Base-by-base conservation (phyloP, 1,284 basidiomycete species). In the Ganoderma multipileum region DNA sequence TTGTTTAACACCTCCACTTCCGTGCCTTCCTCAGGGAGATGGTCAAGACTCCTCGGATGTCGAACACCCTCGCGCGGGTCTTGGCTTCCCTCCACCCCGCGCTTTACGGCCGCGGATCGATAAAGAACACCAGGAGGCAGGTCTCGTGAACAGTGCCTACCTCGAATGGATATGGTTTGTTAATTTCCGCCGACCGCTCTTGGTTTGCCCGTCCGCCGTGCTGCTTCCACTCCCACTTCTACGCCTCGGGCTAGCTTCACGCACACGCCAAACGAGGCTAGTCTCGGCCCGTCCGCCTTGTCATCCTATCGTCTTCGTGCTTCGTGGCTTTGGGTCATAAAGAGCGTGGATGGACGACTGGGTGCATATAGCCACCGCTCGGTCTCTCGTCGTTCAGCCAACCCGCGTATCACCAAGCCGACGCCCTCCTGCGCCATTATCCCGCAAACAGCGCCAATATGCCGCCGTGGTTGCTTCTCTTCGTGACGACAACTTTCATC, bases 401-500 rank as follows among this genome's bases (percentile, higher is more conserved):
- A 54, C 14, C 30, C 14, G 1, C 28, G 16, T n/a, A 30, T 8
- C 44, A 47, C n/a, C 20, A 7, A 47, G 20, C 28, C 52, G 52
- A 54, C 52, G 9, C 52, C 52, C 23, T 3, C n/a, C 3, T 11
- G 47, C 14, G 16, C 52, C n/a, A 54, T 54, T 18, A 28, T 28
- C 3, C 28, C 52, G 14, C 28, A 30, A 30, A 30, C 50, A 63
- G 3, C 47, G n/a, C 47, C 9, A 26, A 11, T 11, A 63, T 61
- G 50, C 30, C 41, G 65, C 42, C 64, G 39, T 38, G 59, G 41
- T 16, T n/a, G 33, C 55, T 47, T n/a, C 54, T 16, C 44, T 12
- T 8, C 55, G 38, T 65, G 42, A 64, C 71, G 3, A 71, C 72
- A 60, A 60, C 66, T 63, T 64, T 67, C 65, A 54, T 67, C 55